Evolutionary conservation across 2,329 filamentous ascomycete species (phyloP).

Genomic region (Stachybotrys chartarum): DNA sequence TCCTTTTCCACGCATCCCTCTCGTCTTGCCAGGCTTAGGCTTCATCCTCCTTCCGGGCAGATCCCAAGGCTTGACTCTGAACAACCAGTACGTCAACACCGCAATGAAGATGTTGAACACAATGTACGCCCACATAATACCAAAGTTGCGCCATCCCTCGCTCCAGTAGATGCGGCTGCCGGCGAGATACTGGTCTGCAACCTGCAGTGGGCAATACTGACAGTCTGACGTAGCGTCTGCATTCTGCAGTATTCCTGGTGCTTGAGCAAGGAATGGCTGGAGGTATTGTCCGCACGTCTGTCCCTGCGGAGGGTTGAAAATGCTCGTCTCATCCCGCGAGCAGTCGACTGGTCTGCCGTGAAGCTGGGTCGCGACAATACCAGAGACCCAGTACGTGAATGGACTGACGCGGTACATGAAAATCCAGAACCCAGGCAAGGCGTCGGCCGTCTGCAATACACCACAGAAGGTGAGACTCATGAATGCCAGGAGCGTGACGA

Average conservation of each 20-base stretch:
- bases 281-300: slow-evolving; percentile 62
- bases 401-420: slow-evolving; percentile 66
- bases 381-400: slow-evolving; percentile 62
- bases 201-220: slow-evolving; percentile 57
- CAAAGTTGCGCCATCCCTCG: slow-evolving; percentile 63
- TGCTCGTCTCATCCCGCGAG: slow-evolving; percentile 47
- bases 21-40: no score
- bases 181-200: slow-evolving; percentile 54
- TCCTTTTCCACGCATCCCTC: no score
- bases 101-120: slow-evolving; percentile 55
- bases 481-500: slow-evolving; percentile 54
- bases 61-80: no score
- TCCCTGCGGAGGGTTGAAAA: slow-evolving; percentile 56
- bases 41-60: no score
- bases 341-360: slow-evolving; percentile 46
- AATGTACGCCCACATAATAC: slow-evolving; percentile 61
- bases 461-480: slow-evolving; percentile 56
- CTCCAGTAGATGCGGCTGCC: slow-evolving; percentile 38
- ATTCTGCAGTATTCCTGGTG: slow-evolving; percentile 56
- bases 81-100: slow-evolving; percentile 50
- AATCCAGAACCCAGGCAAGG: slow-evolving; percentile 65
- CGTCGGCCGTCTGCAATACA: slow-evolving; percentile 51
- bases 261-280: slow-evolving; percentile 39
- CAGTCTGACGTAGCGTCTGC: slow-evolving; percentile 48
- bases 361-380: slow-evolving; percentile 60